phyloP scores from a whole-genome alignment of 441 rosid species.

The Erodium texanum region DNA sequence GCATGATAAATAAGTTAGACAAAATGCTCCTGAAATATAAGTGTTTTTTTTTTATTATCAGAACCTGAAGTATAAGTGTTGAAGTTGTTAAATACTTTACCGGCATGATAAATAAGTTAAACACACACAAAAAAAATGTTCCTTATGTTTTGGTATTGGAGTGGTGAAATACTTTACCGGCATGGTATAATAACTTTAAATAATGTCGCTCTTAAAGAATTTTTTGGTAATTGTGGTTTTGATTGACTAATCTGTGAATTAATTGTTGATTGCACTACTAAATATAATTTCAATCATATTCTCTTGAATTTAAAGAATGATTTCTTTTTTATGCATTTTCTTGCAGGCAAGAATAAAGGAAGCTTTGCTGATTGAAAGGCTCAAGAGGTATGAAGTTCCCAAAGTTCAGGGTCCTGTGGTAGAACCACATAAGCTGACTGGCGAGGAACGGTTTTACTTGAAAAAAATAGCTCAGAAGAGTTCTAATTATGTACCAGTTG shows the following conservation, averaged over 20 bases:
- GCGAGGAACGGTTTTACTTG: slow-evolving; percentile 79
- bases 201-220: neutral
- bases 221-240: neutral
- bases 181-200: neutral
- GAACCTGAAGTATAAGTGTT: too few relatives aligned
- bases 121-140: too few relatives aligned
- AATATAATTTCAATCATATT: neutral
- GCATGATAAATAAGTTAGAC: neutral
- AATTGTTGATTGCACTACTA: neutral
- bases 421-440: slow-evolving; percentile 59
- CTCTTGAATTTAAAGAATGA: neutral
- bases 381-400: slow-evolving; percentile 71
- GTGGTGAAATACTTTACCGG: neutral
- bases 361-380: slow-evolving; percentile 62
- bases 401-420: slow-evolving; percentile 77
- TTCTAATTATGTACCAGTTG: slow-evolving; percentile 63
- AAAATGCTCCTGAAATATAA: too few relatives aligned
- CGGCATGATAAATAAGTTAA: too few relatives aligned
- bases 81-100: too few relatives aligned
- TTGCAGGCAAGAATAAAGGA: slow-evolving; percentile 80
- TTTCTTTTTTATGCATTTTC: neutral
- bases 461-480: slow-evolving; percentile 88
- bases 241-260: neutral
- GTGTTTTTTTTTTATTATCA: too few relatives aligned
- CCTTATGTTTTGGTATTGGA: neutral